phyloP scores from a whole-genome alignment of 2,329 filamentous ascomycete genomes.

The Fusarium xyrophilum region DNA sequence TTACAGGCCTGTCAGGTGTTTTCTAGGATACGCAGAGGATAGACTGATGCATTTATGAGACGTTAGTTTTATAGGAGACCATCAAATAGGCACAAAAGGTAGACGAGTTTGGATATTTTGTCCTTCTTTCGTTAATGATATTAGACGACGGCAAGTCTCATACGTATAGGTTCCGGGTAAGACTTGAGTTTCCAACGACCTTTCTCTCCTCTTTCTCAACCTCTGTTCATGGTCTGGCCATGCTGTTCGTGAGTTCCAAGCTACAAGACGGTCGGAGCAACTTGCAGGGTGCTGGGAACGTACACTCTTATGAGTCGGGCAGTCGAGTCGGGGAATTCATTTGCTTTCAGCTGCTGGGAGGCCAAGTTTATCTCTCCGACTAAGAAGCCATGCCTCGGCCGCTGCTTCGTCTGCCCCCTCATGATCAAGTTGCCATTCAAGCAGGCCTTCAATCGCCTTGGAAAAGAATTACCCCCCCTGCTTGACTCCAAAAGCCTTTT shows the following conservation, averaged over 20 bases:
- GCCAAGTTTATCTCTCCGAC: not conserved
- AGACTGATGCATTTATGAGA: not conserved
- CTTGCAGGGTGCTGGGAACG: not conserved
- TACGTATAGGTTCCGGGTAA: not conserved
- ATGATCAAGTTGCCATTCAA: not conserved
- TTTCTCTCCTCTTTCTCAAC: not conserved
- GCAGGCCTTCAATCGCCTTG: not conserved
- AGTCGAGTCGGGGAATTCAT: not conserved
- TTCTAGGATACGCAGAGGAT: not conserved
- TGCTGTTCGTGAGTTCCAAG: not conserved
- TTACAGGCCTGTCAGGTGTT: constrained; percentile 3
- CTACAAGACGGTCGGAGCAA: not conserved
- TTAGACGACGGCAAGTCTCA: too few species aligned
- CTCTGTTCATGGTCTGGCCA: not conserved
- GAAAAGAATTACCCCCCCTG: not conserved
- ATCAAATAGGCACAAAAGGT: not conserved
- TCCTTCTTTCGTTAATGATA: not conserved
- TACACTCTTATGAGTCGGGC: not conserved
- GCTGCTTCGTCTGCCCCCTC: not conserved
- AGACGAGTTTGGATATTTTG: not conserved
- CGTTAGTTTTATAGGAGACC: not conserved
- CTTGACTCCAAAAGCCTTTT: not conserved
- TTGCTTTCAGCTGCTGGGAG: not conserved
- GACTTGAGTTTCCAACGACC: not conserved
- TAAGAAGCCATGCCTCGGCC: not conserved